Evolutionary conservation across 306 rosid genomes (phyloP).

Genomic region (Sphenostylis stenocarpa): DNA sequence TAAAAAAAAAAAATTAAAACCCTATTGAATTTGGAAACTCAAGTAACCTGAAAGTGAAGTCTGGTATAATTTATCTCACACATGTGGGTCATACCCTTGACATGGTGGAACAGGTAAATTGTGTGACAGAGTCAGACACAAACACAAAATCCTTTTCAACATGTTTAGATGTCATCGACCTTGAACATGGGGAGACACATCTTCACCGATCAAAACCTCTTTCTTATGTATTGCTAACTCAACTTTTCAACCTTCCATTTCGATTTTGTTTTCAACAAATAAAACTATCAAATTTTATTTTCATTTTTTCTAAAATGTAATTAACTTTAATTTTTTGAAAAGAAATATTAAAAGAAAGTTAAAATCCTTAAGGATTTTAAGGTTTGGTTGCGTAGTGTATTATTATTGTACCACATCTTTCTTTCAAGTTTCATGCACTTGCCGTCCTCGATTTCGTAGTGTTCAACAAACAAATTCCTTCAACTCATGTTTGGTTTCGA

Average conservation of each 20-base stretch:
- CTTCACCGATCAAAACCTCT: background rate
- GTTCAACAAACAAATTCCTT: background rate
- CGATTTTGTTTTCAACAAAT: background rate
- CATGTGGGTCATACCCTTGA: constrained; percentile 11
- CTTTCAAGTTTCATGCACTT: background rate
- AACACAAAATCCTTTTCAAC: background rate
- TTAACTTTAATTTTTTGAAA: no score
- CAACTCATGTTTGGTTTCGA: background rate
- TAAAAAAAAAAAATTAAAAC: no score
- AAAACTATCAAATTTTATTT: no score
- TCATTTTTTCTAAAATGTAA: no score
- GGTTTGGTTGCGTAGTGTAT: background rate
- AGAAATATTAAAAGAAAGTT: no score
- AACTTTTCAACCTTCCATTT: background rate
- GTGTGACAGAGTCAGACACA: background rate
- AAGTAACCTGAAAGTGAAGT: background rate
- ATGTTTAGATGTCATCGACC: background rate
- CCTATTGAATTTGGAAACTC: background rate
- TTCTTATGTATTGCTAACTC: background rate
- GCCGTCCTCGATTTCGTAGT: background rate
- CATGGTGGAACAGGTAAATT: background rate
- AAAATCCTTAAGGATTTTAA: no score
- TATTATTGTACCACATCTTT: background rate
- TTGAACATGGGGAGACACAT: background rate
- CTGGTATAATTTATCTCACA: constrained; percentile 13